A percentile compares a stretch with the other conserved stretches of the same genome.
Conservation (phyloP, 148 eudicot species). For the Vaccinium macrocarpon region DNA sequence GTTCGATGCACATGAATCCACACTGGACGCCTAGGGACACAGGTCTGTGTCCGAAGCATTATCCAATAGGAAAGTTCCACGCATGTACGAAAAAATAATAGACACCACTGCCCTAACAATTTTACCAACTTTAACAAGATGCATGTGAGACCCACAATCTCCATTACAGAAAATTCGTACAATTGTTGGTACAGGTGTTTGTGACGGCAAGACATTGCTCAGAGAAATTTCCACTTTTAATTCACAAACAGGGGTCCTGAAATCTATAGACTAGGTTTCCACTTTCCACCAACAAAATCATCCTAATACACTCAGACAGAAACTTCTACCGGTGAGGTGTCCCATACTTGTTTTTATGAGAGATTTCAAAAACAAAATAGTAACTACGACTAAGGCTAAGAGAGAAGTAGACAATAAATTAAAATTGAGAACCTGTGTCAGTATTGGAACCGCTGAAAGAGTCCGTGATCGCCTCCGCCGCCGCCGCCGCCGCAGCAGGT, state of each 20-base stretch:
- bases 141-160: too few relatives aligned
- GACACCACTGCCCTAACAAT: too few relatives aligned
- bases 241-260: not conserved
- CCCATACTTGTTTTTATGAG: not conserved
- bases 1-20: not conserved
- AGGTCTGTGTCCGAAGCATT: not conserved
- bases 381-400: not conserved
- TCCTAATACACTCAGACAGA: not conserved
- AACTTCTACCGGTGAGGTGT: not conserved
- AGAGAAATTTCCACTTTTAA: not conserved
- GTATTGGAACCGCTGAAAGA: not conserved
- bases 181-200: too few relatives aligned
- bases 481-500: not conserved
- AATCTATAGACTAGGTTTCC: not conserved
- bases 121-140: too few relatives aligned
- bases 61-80: not conserved
- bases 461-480: not conserved
- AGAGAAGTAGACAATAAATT: not conserved
- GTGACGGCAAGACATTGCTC: not conserved
- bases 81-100: too few relatives aligned
- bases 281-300: not conserved
- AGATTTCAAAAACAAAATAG: not conserved
- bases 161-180: too few relatives aligned
- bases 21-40: not conserved
- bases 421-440: not conserved